Percentiles rank a stretch among this genome's conserved stretches.
Evolutionary conservation across 1,284 basidiomycete genomes (phyloP).

Genomic region (Ceratobasidium sp.): DNA sequence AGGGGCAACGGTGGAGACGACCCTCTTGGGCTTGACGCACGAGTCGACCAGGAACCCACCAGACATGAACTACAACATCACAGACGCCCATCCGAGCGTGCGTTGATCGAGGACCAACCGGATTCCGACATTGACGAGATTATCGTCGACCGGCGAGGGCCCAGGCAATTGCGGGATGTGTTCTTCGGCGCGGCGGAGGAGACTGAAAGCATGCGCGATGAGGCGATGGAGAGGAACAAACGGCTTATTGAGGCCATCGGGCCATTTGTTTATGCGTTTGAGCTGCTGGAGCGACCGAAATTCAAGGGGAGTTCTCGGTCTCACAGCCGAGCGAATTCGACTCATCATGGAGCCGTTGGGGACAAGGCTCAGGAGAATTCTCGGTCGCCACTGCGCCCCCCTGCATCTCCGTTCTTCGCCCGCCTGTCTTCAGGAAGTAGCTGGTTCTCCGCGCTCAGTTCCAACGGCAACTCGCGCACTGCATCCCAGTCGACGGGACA

Average conservation of each 20-base stretch:
- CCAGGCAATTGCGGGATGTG: constrained; percentile 18
- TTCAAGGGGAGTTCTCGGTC: not conserved
- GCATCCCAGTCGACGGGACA: constrained; percentile 20
- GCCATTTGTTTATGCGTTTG: constrained; percentile 74
- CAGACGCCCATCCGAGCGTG: constrained; percentile 16
- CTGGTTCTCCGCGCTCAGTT: constrained; percentile 35
- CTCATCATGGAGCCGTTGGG: not conserved
- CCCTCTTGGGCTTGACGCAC: not conserved
- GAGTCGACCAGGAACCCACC: not conserved
- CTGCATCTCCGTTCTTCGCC: not conserved
- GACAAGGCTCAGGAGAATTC: not conserved
- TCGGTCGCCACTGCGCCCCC: constrained; percentile 37
- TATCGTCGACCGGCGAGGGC: constrained; percentile 8
- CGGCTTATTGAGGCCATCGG: constrained; percentile 72
- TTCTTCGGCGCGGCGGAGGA: constrained; percentile 56
- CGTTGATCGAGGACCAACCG: constrained; percentile 30
- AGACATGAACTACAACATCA: constrained; percentile 48
- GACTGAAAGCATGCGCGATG: constrained; percentile 55
- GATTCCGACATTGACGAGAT: constrained; percentile 51
- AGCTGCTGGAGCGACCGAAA: constrained; percentile 51
- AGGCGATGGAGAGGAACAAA: constrained; percentile 59
- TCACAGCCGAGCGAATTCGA: constrained; percentile 8
- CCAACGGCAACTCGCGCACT: constrained; percentile 12
- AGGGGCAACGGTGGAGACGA: constrained; percentile 11
- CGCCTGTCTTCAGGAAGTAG: constrained; percentile 33